Evolutionary conservation across 2,329 filamentous ascomycete species (phyloP), one percentile per base, ranked within the genome.

Genomic region (Diplodia scrobiculata): DNA sequence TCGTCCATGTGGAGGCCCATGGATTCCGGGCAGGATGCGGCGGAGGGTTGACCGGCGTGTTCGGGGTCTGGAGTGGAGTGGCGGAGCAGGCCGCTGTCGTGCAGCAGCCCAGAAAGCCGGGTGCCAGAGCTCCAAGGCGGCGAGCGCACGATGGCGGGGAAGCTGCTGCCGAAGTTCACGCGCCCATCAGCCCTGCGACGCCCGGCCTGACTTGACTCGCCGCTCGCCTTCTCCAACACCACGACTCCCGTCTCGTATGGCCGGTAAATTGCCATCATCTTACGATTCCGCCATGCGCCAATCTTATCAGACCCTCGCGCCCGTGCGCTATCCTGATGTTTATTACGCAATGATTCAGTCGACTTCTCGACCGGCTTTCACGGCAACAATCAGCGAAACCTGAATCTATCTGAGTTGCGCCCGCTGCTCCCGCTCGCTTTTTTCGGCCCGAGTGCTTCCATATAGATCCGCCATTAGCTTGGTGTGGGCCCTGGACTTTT

Each of bases 1-100:
- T 88, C 83, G 75, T 89, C 84, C 88, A 90, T 90, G 72, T 76
- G 80, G 68, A 84, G 79, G 71, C 83, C 83, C 83, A 84, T 86
- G 10, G 55, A 54, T 41, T 60, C 36, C 13, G n/a, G n/a, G n/a
- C 32, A 45, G 32, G 25, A 13, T 25, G 63, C 19, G 32, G 52
- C 5, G 10, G 27, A 27, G 3, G 14, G 27, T 25, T 6, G n/a
- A 4, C 27, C 25, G 52, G 34, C 13, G 21, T 41, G 38, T 14
- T 17, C 3, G 2, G 50, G 11, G 10, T 25, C 25, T 19, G 27
- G 25, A 13, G 27, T 47, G 55, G 38, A 41, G 34, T 34, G 19
- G 53, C 10, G 27, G 29, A 13, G 29, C 14, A 19, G 41, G 17
- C n/a, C 13, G 45, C 36, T 10, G 5, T 25, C 45, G 55, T 32